Percentiles rank a stretch among this genome's conserved stretches.
These are phyloP conservation scores for Grosmannia serpens DNA, from an alignment of 2,329 filamentous ascomycete species.

Conservation along the genomic window DNA sequence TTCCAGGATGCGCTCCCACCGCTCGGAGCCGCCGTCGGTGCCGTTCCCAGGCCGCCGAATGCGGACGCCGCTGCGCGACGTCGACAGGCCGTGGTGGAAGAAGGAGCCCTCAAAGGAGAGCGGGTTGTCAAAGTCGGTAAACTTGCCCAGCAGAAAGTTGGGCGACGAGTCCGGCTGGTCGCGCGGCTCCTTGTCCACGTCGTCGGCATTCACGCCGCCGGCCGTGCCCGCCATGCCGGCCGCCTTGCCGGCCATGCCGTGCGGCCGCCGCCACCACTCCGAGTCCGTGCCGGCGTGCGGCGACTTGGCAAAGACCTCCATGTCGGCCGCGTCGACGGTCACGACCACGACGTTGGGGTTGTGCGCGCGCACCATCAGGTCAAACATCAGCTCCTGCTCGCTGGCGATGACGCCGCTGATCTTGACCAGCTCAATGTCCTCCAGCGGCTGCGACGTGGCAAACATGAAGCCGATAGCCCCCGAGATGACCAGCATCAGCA, in stretches of 20 bases:
- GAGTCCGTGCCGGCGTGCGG: constrained; percentile 66
- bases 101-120: constrained; percentile 84
- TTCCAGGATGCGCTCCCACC: constrained; percentile 84
- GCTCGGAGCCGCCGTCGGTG: constrained; percentile 71
- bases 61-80: constrained; percentile 73
- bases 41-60: constrained; percentile 76
- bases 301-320: constrained; percentile 91
- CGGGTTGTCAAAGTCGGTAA: constrained; percentile 76
- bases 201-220: background rate
- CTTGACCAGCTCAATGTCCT: constrained; percentile 63
- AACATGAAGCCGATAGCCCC: constrained; percentile 82
- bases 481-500: constrained; percentile 72
- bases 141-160: constrained; percentile 85
- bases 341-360: constrained; percentile 92
- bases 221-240: background rate
- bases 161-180: constrained; percentile 58
- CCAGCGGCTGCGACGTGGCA: constrained; percentile 78
- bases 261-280: constrained; percentile 43
- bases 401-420: constrained; percentile 87
- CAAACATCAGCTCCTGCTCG: constrained; percentile 90
- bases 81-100: constrained; percentile 60
- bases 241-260: background rate
- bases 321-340: constrained; percentile 72
- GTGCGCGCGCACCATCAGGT: constrained; percentile 74
- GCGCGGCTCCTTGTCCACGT: constrained; percentile 22